Percentiles rank a stretch among this genome's conserved stretches.
Evolutionary conservation across 1,284 basidiomycete species (phyloP).

Genomic region (Ganoderma resinaceum): DNA sequence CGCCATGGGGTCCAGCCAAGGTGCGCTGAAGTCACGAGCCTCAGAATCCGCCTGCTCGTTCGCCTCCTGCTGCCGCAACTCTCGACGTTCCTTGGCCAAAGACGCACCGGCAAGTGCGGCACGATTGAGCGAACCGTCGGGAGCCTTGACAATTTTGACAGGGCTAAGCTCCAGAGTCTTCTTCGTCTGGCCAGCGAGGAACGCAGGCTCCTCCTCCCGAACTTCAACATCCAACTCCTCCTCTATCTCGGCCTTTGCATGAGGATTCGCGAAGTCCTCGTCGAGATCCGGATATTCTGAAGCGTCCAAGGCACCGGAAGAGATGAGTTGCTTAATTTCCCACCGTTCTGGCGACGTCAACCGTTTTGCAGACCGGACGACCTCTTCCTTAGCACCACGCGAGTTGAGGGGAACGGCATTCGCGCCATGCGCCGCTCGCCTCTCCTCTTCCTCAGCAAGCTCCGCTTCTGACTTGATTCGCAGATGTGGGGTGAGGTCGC

Average conservation of each 20-base stretch:
- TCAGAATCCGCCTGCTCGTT: slow-evolving; percentile 96
- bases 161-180: slow-evolving; percentile 95
- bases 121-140: slow-evolving; percentile 93
- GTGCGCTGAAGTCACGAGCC: slow-evolving; percentile 90
- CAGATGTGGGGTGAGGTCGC: slow-evolving; percentile 92
- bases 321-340: slow-evolving; percentile 99
- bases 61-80: slow-evolving; percentile 92
- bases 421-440: slow-evolving; percentile 69
- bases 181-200: slow-evolving; percentile 96
- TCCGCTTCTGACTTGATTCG: slow-evolving; percentile 94
- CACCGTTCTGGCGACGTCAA: slow-evolving; percentile 97
- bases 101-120: slow-evolving; percentile 94
- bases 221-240: slow-evolving; percentile 98
- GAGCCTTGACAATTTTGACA: slow-evolving; percentile 96
- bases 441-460: slow-evolving; percentile 77
- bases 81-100: slow-evolving; percentile 93
- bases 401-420: slow-evolving; percentile 68
- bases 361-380: slow-evolving; percentile 83
- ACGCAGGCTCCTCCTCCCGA: slow-evolving; percentile 95
- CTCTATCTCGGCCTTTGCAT: slow-evolving; percentile 86
- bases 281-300: slow-evolving; percentile 97
- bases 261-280: slow-evolving; percentile 85
- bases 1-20: slow-evolving; percentile 99
- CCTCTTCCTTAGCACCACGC: slow-evolving; percentile 54
- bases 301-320: slow-evolving; percentile 91